Percentiles rank a stretch among this genome's conserved stretches.
Evolutionary conservation across 2,329 filamentous ascomycete species (phyloP).

Genomic region (Aspergillus viridinutans): DNA sequence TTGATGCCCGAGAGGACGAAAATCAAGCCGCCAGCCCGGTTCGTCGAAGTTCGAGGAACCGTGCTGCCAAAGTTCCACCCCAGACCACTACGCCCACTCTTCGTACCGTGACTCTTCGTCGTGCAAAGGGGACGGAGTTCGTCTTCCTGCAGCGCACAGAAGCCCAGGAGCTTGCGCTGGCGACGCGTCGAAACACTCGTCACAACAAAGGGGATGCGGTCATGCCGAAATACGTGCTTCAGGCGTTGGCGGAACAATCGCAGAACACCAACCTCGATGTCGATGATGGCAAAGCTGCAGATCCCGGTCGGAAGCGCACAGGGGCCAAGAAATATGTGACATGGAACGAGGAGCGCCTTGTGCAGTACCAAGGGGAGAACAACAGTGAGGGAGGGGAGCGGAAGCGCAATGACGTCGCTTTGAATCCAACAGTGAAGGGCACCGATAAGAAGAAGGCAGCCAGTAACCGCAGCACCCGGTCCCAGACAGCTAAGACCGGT

Average conservation of each 20-base stretch:
- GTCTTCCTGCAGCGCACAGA: slow-evolving; percentile 41
- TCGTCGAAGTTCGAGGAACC: slow-evolving; percentile 36
- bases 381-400: slow-evolving; percentile 10
- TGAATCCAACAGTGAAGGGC: slow-evolving; percentile 12
- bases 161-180: slow-evolving; percentile 38
- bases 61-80: slow-evolving; percentile 21
- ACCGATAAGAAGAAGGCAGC: slow-evolving; percentile 20
- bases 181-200: slow-evolving; percentile 41
- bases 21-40: slow-evolving; percentile 23
- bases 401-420: slow-evolving; percentile 18
- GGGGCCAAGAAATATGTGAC: slow-evolving; percentile 28
- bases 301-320: slow-evolving; percentile 3
- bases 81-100: slow-evolving; percentile 22
- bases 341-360: slow-evolving; percentile 39
- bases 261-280: slow-evolving; percentile 3
- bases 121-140: slow-evolving; percentile 44
- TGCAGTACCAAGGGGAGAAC: slow-evolving; percentile 29
- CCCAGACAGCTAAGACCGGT: slow-evolving; percentile 18
- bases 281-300: slow-evolving; percentile 5
- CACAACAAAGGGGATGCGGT: slow-evolving; percentile 38
- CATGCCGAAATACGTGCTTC: slow-evolving; percentile 29
- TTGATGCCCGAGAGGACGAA: slow-evolving; percentile 11
- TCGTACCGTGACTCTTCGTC: slow-evolving; percentile 40
- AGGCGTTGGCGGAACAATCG: slow-evolving; percentile 20
- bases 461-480: slow-evolving; percentile 22